A percentile compares a stretch with the other conserved stretches of the same genome.
Conservation (phyloP, 192 early-diverging fungal genomes). For the Thamnidium elegans region DNA sequence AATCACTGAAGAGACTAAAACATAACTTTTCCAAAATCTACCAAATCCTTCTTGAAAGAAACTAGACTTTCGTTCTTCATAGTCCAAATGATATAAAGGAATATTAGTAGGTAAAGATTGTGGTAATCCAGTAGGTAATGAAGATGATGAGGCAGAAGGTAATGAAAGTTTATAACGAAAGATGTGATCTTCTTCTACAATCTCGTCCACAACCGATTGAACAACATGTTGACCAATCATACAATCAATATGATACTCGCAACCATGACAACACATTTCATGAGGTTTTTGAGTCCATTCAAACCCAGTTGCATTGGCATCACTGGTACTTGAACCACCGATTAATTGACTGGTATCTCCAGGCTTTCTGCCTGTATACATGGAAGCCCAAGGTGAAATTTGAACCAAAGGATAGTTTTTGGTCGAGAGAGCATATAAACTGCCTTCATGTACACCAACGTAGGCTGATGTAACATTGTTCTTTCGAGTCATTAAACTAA, state of each 20-base stretch:
- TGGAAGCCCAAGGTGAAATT: slow-evolving; percentile 37
- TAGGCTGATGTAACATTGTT: slow-evolving; percentile 49
- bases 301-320: slow-evolving; percentile 2
- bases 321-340: slow-evolving; percentile 4
- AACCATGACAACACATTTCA: slow-evolving; percentile 22
- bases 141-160: too few relatives aligned
- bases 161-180: not conserved
- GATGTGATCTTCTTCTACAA: not conserved
- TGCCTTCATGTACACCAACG: slow-evolving; percentile 61
- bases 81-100: not conserved
- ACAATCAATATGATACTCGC: slow-evolving; percentile 37
- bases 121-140: not conserved
- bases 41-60: slow-evolving; percentile 28
- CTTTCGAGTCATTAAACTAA: slow-evolving; percentile 29
- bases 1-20: slow-evolving; percentile 8
- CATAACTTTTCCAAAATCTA: slow-evolving; percentile 30
- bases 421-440: slow-evolving; percentile 64
- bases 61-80: slow-evolving; percentile 4
- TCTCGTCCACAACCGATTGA: not conserved
- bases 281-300: slow-evolving; percentile 15
- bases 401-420: slow-evolving; percentile 65
- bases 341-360: slow-evolving; percentile 13
- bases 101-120: not conserved
- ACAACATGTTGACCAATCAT: slow-evolving; percentile 47
- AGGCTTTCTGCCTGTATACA: slow-evolving; percentile 23